A percentile compares a stretch with the other conserved stretches of the same genome.
These are phyloP conservation scores for Dovyalis caffra DNA, from an alignment of 345 rosid genomes.

Conservation along the genomic window DNA sequence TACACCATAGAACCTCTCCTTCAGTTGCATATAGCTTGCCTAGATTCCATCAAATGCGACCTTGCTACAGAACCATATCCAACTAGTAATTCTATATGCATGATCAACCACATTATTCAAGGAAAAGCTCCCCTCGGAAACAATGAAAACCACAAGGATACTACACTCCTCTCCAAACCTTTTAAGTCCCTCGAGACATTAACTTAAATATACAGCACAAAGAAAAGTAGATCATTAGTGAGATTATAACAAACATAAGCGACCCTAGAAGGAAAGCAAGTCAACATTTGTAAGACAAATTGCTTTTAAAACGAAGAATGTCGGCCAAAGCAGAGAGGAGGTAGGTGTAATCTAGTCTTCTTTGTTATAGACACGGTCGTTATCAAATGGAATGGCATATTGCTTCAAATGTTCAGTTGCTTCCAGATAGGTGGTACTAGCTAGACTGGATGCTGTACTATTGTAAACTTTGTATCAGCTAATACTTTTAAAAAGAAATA, in stretches of 20 bases:
- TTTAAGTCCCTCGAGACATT: neutral
- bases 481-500: neutral
- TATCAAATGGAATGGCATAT: neutral
- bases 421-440: neutral
- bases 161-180: neutral
- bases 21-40: neutral
- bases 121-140: neutral
- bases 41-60: neutral
- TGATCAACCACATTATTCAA: conserved; percentile 1
- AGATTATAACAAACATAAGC: neutral
- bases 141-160: neutral
- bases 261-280: neutral
- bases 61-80: neutral
- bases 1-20: neutral
- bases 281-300: neutral
- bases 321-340: neutral
- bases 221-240: neutral
- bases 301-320: neutral
- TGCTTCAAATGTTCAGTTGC: neutral
- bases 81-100: neutral
- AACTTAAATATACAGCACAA: neutral
- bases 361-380: neutral
- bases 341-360: neutral
- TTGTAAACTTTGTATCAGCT: neutral
- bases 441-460: neutral